Evolutionary conservation across 2,329 filamentous ascomycete genomes (phyloP).

Genomic region (Aspergillus amoenus): DNA sequence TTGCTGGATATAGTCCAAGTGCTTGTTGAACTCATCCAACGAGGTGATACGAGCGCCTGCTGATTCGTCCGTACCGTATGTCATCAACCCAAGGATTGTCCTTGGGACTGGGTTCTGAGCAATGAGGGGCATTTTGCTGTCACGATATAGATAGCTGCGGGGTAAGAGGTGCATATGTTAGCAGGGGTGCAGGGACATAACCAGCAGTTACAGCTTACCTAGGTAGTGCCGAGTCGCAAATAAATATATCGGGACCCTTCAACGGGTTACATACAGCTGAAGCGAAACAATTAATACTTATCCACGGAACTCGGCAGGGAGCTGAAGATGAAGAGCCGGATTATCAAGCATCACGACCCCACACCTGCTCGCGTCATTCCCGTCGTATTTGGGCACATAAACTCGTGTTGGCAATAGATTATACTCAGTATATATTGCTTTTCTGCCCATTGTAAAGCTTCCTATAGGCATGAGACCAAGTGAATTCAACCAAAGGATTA

Average conservation of each 20-base stretch:
- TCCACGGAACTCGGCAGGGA: no score
- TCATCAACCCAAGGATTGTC: slow-evolving; percentile 84
- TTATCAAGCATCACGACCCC: slow-evolving; percentile 2
- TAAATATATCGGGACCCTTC: not conserved
- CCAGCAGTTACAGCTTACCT: not conserved
- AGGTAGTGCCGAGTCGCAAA: not conserved
- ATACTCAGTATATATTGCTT: not conserved
- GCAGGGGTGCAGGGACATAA: not conserved
- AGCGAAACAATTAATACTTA: not conserved
- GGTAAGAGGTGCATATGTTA: not conserved
- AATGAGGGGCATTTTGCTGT: slow-evolving; percentile 37
- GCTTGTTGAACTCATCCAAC: slow-evolving; percentile 67
- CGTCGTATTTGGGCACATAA: not conserved
- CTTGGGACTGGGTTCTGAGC: slow-evolving; percentile 55
- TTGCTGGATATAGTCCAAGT: slow-evolving; percentile 73
- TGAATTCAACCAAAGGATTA: not conserved
- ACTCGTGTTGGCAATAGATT: not conserved
- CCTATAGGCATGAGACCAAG: not conserved
- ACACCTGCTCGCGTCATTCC: slow-evolving; percentile 4
- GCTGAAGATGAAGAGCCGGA: not conserved
- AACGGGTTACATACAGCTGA: not conserved
- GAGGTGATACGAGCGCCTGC: slow-evolving; percentile 71
- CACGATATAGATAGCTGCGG: not conserved
- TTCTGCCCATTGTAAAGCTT: not conserved
- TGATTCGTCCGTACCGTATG: slow-evolving; percentile 66